phyloP scores from a whole-genome alignment of 495 filamentous ascomycete species.

The Aspergillus haitiensis region DNA sequence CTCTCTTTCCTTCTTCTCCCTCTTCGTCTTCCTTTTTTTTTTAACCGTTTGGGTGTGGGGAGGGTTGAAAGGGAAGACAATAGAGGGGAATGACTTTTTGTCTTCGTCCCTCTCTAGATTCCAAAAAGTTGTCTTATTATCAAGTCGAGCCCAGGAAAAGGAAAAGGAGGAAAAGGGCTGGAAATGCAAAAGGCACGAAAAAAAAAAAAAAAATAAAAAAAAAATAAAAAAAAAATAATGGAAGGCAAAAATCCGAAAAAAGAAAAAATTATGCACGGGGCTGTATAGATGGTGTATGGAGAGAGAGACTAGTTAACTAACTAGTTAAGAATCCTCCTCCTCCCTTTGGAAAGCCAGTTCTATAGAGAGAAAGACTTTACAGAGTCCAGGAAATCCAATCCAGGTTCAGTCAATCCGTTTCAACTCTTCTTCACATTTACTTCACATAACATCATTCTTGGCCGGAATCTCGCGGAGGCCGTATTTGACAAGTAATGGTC shows the following conservation, averaged over 20 bases:
- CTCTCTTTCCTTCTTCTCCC: not conserved
- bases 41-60: too few species aligned
- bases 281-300: not conserved
- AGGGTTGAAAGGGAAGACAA: not conserved
- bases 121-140: not conserved
- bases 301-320: not conserved
- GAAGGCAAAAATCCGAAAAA: conserved; percentile 1
- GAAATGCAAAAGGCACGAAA: not conserved
- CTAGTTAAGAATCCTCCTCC: too few species aligned
- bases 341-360: not conserved
- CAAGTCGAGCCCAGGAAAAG: not conserved
- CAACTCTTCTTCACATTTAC: conserved; percentile 11
- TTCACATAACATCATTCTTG: not conserved
- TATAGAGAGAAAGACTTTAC: not conserved
- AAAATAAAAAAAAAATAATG: conserved; percentile 1
- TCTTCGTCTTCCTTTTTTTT: too few species aligned
- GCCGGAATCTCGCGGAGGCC: conserved; percentile 22
- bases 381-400: not conserved
- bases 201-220: not conserved
- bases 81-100: not conserved
- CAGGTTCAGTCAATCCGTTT: not conserved
- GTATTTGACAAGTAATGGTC: conserved; percentile 1
- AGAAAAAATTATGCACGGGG: not conserved
- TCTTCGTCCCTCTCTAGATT: not conserved
- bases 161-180: not conserved